Evolutionary conservation across 2,329 filamentous ascomycete genomes (phyloP).

Genomic region (Zopfia rhizophila): DNA sequence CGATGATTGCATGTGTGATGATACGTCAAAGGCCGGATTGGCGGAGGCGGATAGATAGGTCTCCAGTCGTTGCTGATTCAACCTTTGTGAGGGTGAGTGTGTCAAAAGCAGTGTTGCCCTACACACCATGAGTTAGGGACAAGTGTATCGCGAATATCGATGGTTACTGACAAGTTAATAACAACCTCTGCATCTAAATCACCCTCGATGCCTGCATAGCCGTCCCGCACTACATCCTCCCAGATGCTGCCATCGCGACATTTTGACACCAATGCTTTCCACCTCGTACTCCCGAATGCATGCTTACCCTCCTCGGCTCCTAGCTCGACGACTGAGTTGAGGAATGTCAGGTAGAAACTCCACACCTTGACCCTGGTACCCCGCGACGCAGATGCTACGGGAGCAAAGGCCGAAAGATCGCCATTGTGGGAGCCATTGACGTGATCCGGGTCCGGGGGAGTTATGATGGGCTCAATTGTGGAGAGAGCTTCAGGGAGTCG

Average conservation of each 20-base stretch:
- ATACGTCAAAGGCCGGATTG: conserved; percentile 77
- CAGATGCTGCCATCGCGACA: conserved; percentile 92
- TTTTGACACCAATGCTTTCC: conserved; percentile 82
- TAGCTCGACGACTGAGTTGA: conserved; percentile 91
- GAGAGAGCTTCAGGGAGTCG: conserved; percentile 89
- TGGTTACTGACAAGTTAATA: conserved; percentile 75
- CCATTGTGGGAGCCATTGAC: conserved; percentile 29
- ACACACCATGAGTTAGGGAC: conserved; percentile 3
- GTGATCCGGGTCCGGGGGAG: conserved; percentile 57
- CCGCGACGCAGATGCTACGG: conserved; percentile 81
- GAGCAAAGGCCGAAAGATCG: conserved; percentile 62
- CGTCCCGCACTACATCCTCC: conserved; percentile 89
- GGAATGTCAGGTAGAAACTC: conserved; percentile 93
- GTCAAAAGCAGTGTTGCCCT: conserved; percentile 90
- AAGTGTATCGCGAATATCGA: conserved; percentile 1
- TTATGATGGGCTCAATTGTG: conserved; percentile 84
- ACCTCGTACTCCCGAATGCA: conserved; percentile 85
- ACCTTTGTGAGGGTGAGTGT: conserved; percentile 83
- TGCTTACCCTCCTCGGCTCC: conserved; percentile 90
- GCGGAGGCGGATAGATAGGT: conserved; percentile 84
- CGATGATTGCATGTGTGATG: conserved; percentile 67
- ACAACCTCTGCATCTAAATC: conserved; percentile 96
- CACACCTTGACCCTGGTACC: conserved; percentile 93
- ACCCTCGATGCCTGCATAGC: conserved; percentile 88
- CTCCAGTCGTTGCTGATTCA: conserved; percentile 90